Conservation (phyloP, 352 stramenopile genomes). For the Phytophthora constricta region DNA sequence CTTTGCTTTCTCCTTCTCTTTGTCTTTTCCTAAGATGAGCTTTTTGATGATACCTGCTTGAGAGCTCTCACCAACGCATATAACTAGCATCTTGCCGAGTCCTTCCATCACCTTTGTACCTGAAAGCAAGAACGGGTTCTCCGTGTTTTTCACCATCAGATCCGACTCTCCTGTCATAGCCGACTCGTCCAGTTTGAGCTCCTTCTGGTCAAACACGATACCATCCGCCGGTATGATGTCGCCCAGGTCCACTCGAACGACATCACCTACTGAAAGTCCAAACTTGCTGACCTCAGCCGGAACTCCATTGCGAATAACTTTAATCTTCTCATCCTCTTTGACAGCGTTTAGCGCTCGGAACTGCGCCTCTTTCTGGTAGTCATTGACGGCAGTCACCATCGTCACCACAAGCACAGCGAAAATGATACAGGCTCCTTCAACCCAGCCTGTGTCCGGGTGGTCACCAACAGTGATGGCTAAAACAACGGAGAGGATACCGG, state of each 20-base stretch:
- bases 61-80: constrained; percentile 93
- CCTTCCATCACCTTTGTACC: constrained; percentile 95
- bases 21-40: constrained; percentile 80
- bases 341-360: constrained; percentile 88
- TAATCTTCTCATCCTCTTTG: constrained; percentile 88
- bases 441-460: constrained; percentile 76
- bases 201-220: constrained; percentile 89
- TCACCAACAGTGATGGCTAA: constrained; percentile 60
- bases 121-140: constrained; percentile 94
- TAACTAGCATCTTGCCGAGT: constrained; percentile 92
- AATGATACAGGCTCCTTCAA: constrained; percentile 93
- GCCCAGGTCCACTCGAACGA: constrained; percentile 83
- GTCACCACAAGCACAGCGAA: constrained; percentile 91
- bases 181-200: constrained; percentile 92
- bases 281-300: constrained; percentile 75
- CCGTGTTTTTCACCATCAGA: constrained; percentile 79
- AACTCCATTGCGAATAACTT: constrained; percentile 78
- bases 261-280: constrained; percentile 88
- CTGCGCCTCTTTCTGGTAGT: constrained; percentile 93
- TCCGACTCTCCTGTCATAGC: constrained; percentile 93
- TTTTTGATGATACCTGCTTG: constrained; percentile 94
- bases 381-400: constrained; percentile 90
- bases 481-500: constrained; percentile 64
- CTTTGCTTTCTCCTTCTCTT: constrained; percentile 64
- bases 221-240: constrained; percentile 92